Percentiles rank a stretch among this genome's conserved stretches.
phyloP scores from a whole-genome alignment of 257 asterid genomes.

The Scutellaria baicalensis region DNA sequence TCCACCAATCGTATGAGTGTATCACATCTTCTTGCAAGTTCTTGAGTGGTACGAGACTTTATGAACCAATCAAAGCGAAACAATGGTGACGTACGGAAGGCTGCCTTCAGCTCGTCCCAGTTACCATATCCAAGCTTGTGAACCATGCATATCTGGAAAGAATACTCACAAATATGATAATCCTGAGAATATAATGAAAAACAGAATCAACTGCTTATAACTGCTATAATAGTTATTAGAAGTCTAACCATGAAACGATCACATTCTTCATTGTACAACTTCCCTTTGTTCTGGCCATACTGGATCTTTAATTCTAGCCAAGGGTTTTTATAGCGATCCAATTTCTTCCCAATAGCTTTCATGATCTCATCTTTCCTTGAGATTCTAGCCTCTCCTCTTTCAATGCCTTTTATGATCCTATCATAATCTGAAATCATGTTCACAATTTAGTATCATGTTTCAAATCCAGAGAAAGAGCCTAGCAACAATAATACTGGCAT shows the following conservation, averaged over 20 bases:
- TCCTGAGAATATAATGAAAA: background rate
- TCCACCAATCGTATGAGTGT: slow-evolving; percentile 86
- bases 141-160: slow-evolving; percentile 82
- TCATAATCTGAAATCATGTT: slow-evolving; percentile 70
- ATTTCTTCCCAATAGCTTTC: slow-evolving; percentile 93
- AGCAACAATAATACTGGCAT: background rate
- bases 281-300: slow-evolving; percentile 99
- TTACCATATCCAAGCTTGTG: slow-evolving; percentile 99
- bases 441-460: slow-evolving; percentile 3
- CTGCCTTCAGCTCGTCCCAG: slow-evolving; percentile 98
- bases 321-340: slow-evolving; percentile 97
- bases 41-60: slow-evolving; percentile 97
- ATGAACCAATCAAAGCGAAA: slow-evolving; percentile 99
- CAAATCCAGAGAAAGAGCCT: background rate
- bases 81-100: slow-evolving; percentile 90
- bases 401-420: slow-evolving; percentile 87
- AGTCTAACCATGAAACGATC: slow-evolving; percentile 93
- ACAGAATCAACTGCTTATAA: background rate
- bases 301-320: slow-evolving; percentile 95
- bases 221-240: background rate
- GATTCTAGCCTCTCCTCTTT: slow-evolving; percentile 97
- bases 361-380: slow-evolving; percentile 94
- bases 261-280: slow-evolving; percentile 96
- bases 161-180: background rate
- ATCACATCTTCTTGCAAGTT: slow-evolving; percentile 98